A percentile compares a stretch with the other conserved stretches of the same genome.
phyloP scores from a whole-genome alignment of 345 rosid genomes.

The Excoecaria cochinchinensis region DNA sequence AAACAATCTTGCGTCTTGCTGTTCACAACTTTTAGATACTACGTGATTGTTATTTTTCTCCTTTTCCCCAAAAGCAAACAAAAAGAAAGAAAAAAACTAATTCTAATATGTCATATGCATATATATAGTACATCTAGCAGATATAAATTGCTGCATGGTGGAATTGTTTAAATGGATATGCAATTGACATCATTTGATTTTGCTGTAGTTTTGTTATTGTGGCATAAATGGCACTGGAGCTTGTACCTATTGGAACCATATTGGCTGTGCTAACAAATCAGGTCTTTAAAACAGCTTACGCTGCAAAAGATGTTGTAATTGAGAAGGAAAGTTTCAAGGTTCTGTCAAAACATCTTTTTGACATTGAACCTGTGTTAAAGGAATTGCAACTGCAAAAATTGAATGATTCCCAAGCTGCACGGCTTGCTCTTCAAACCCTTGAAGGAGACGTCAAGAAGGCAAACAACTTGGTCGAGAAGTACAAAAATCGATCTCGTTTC shows the following conservation, averaged over 20 bases:
- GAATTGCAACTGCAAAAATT: slow-evolving; percentile 53
- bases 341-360: slow-evolving; percentile 62
- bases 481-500: slow-evolving; percentile 54
- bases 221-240: slow-evolving; percentile 50
- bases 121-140: too few relatives aligned
- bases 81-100: too few relatives aligned
- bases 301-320: slow-evolving; percentile 58
- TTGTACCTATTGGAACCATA: slow-evolving; percentile 63
- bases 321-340: slow-evolving; percentile 69
- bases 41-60: background rate
- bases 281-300: slow-evolving; percentile 67
- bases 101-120: background rate
- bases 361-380: slow-evolving; percentile 59
- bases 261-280: slow-evolving; percentile 57
- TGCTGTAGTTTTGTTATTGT: background rate
- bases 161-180: background rate
- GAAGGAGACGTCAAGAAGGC: slow-evolving; percentile 67
- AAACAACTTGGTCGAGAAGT: slow-evolving; percentile 54
- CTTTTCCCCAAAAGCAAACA: background rate
- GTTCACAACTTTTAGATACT: background rate
- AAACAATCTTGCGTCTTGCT: background rate
- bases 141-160: background rate
- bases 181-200: background rate
- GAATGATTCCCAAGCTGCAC: slow-evolving; percentile 58
- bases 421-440: slow-evolving; percentile 50